A percentile compares a stretch with the other conserved stretches of the same genome.
These are phyloP conservation scores for Pugionium cornutum DNA, from an alignment of 345 rosid genomes.

Conservation along the genomic window DNA sequence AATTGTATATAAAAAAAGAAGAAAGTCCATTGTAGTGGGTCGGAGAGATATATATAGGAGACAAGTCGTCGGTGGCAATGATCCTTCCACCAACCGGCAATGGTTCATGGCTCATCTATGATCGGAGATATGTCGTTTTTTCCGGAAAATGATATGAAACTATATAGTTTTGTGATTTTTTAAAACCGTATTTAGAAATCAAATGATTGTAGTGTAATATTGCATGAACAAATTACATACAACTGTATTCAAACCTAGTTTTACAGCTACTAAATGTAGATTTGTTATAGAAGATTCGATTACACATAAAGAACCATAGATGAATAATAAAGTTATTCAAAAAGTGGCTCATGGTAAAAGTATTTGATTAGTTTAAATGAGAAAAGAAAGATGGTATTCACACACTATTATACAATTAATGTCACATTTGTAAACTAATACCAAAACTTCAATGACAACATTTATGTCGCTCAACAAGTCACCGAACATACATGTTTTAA, in stretches of 20 bases:
- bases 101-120: conserved; percentile 36
- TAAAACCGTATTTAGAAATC: neutral
- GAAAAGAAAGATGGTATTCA: neutral
- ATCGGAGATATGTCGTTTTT: conserved; percentile 31
- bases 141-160: neutral
- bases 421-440: conserved; percentile 20
- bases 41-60: conserved; percentile 26
- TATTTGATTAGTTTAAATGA: neutral
- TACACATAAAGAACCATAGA: neutral
- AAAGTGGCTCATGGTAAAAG: neutral
- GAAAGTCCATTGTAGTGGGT: conserved; percentile 32
- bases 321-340: neutral
- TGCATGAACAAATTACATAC: neutral
- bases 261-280: too few species aligned
- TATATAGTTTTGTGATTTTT: conserved; percentile 1
- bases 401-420: neutral
- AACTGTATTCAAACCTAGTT: neutral
- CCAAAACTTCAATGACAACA: conserved; percentile 13
- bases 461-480: conserved; percentile 19
- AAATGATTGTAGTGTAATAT: conserved; percentile 8
- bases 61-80: conserved; percentile 44
- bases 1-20: neutral
- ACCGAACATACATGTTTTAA: conserved; percentile 28
- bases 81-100: conserved; percentile 46
- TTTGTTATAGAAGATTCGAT: neutral